Conservation (phyloP, 208 protist genomes). For the Leishmania tarentolae region DNA sequence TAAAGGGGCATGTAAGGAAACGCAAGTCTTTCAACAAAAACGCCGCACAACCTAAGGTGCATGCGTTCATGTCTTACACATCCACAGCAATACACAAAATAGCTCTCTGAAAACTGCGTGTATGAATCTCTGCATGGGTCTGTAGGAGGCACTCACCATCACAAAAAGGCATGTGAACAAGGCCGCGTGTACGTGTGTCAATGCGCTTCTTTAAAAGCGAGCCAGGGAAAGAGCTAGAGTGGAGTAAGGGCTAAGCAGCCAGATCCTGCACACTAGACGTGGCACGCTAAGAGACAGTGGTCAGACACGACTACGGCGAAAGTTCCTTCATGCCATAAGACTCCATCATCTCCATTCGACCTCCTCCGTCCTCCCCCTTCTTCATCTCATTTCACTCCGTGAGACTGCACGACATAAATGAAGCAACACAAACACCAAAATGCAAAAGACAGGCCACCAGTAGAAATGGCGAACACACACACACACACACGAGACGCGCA, state of each 20-base stretch:
- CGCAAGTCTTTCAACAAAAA: not conserved
- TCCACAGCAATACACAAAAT: not conserved
- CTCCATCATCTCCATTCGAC: not conserved
- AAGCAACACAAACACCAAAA: not conserved
- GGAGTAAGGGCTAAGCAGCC: not conserved
- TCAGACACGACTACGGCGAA: not conserved
- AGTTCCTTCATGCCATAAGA: not conserved
- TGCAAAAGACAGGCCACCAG: not conserved
- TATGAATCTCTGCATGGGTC: not conserved
- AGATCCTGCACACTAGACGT: not conserved
- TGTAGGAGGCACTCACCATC: not conserved
- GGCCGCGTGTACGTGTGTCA: not conserved
- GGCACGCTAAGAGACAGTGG: not conserved
- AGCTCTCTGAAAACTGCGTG: not conserved
- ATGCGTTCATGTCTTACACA: not conserved
- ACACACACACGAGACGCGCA: not conserved
- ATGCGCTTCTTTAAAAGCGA: not conserved
- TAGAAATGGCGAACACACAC: not conserved
- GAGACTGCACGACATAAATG: not conserved
- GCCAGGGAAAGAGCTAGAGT: not conserved
- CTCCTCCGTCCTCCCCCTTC: not conserved
- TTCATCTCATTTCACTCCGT: not conserved
- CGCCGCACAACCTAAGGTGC: not conserved
- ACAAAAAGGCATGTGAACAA: constrained; percentile 3
- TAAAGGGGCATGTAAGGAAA: not conserved